Base-by-base conservation (phyloP, 306 rosid species). In the Acacia crassicarpa region DNA sequence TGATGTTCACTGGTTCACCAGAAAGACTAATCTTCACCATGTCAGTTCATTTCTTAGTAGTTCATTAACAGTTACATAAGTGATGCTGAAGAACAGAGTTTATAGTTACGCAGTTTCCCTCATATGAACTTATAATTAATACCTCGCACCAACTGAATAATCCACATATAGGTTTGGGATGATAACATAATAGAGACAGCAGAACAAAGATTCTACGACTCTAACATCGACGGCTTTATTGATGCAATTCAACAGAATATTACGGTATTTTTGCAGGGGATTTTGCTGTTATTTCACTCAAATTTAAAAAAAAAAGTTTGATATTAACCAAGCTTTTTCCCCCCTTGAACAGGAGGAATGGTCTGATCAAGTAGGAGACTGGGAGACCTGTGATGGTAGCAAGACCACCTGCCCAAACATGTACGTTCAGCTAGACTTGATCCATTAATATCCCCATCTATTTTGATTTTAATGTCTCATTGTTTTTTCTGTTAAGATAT, bases 21-120 rank as follows among this genome's bases (percentile, higher is more conserved):
- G 90, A 67, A 89, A 88, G 82, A 89, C 90, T 81, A 92, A 89
- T 86, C 97, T 94, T 85, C 98, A 94, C 77, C 97, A 92, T 87
- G 98, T 94, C 71, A 82, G 92, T 77, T 27, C 68, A 10, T 38
- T 38, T 38, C 41, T 6, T 38, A 38, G 41, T 1, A 38, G 41
- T 38, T 38, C 41, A 38, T 7, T 19, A 7, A 54, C 61, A 54
- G 25, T 19, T 54, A 56, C 30, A n/a, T n/a, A 51, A 51, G 2
- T 17, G 58, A 45, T 51, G 2, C 19, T 51, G 22, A 51, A 51
- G 22, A 51, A 51, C 6, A n/a, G 25, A 56, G 27, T 20, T 20
- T 59, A 59, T n/a, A 59, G 15, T 22, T 59, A 22, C 25, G 32
- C 7, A 13, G 69, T 30, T 63, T 63, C 5, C 13, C 41, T 30